Evolutionary conservation across 345 rosid genomes (phyloP), one percentile per base, ranked within the genome.

Genomic region (Physaria fendleri): DNA sequence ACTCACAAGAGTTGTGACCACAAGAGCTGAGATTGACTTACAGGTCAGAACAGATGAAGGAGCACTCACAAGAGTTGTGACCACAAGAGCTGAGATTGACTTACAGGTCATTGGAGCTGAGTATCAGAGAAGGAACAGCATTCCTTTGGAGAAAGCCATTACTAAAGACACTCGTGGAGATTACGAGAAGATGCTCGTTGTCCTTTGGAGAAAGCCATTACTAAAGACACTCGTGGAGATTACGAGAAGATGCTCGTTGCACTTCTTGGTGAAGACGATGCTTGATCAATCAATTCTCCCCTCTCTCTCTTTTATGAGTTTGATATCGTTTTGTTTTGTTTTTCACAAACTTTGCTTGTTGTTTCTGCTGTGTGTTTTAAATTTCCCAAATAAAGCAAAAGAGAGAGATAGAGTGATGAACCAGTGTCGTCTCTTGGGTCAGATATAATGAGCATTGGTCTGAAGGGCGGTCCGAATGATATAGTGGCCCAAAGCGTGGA

Each of bases 11-110:
- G 72, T 88, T 55, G 77, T 91, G 35, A 65, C 90, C 14, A 85
- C 84, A 13, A 84, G 90, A 56, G 90, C 90, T 37, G 95, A 87
- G 78, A 59, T 80, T 29, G 90, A 82, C 64, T 45, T 86, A 75
- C 72, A 83, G 76, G 22, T 76, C 58, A 78, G n/a, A n/a, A n/a
- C n/a, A n/a, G n/a, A n/a, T n/a, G n/a, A n/a, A n/a, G n/a, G n/a
- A n/a, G n/a, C n/a, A n/a, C n/a, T n/a, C n/a, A n/a, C n/a, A n/a
- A n/a, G n/a, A n/a, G n/a, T n/a, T n/a, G n/a, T n/a, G n/a, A n/a
- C n/a, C n/a, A n/a, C n/a, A n/a, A n/a, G n/a, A n/a, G n/a, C n/a
- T n/a, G n/a, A n/a, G n/a, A n/a, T 80, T 27, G 90, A 82, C 65
- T 46, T 87, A 76, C 71, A 84, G 76, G 24, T 76, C 59, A 79